Base-by-base conservation (phyloP, 345 rosid genomes). In the Capsella bursapastoris region DNA sequence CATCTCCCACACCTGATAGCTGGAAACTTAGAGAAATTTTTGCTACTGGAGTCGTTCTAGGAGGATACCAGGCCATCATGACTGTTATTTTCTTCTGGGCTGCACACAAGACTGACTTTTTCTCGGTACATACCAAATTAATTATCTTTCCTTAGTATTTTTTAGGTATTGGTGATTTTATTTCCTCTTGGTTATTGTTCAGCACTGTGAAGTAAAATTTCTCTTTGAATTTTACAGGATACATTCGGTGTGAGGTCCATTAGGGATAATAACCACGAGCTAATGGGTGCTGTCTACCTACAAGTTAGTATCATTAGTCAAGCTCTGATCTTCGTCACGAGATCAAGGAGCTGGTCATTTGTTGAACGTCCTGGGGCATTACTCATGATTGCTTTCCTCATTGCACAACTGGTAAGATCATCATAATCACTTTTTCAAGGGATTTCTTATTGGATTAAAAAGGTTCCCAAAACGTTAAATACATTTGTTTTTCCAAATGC, bases 301-400 rank as follows among this genome's bases (percentile, higher is more conserved):
- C 98, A 94, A 94, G 97, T 94, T 55, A 94, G 97, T 81, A 92
- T 94, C 14, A 89, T 94, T 72, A 94, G 99, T 79, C 97, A 90
- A 78, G 92, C 99, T 27, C 64, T 94, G 22, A 94, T 94, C 58
- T 94, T 94, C 45, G 97, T 94, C 45, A 94, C 97, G 3, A 79
- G 98, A 67, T 94, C 99, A 12, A 87, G 97, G 64, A 87, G 97
- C 84, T 94, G 95, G 96, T 94, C 97, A 15, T 94, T 2, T 44
- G 8, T 78, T 4, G 99, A 94, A 80, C 88, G 96, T 55, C 99
- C 99, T 25, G 99, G 97, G n/a, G 31, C 85, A 2, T 76, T 88
- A 3, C 78, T 94, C 50, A 16, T 94, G 43, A 5, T 65, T 37
- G 99, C 97, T 48, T 94, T 94, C 77, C 3, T 82, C 1, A 55